phyloP scores from a whole-genome alignment of 345 rosid genomes.

The Mangifera indica region DNA sequence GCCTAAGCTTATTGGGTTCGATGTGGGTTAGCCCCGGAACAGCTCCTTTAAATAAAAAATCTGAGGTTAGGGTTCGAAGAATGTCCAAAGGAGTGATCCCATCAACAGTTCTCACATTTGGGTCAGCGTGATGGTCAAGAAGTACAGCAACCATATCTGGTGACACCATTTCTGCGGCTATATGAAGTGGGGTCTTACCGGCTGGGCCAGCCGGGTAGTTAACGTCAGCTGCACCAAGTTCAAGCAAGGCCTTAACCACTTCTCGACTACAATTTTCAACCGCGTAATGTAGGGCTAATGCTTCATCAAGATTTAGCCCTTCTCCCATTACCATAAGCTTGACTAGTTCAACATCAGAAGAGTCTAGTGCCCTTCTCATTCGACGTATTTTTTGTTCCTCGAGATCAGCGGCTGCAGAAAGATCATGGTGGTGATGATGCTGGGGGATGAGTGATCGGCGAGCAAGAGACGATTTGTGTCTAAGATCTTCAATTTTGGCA shows the following conservation, averaged over 20 bases:
- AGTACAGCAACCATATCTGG: slow-evolving; percentile 98
- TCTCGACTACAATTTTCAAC: slow-evolving; percentile 97
- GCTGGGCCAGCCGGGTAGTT: slow-evolving; percentile 92
- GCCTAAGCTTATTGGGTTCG: slow-evolving; percentile 92
- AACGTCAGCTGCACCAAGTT: slow-evolving; percentile 96
- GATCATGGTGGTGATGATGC: slow-evolving; percentile 59
- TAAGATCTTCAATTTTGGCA: slow-evolving; percentile 88
- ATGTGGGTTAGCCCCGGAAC: slow-evolving; percentile 92
- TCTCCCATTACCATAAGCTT: slow-evolving; percentile 99
- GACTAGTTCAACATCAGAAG: slow-evolving; percentile 91
- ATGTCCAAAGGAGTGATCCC: slow-evolving; percentile 93
- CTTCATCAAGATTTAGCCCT: slow-evolving; percentile 94
- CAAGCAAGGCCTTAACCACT: slow-evolving; percentile 95
- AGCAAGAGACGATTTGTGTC: slow-evolving; percentile 74
- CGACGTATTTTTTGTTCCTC: slow-evolving; percentile 93
- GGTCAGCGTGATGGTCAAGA: slow-evolving; percentile 95
- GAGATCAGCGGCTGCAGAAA: slow-evolving; percentile 61
- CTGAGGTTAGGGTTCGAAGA: slow-evolving; percentile 91
- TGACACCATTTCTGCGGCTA: slow-evolving; percentile 98
- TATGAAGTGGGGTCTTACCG: slow-evolving; percentile 87
- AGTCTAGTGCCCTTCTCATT: slow-evolving; percentile 93
- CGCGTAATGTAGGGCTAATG: slow-evolving; percentile 90
- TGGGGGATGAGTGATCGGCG: slow-evolving; percentile 64
- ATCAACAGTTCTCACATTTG: slow-evolving; percentile 85
- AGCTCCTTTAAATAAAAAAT: slow-evolving; percentile 98